Evolutionary conservation across 495 filamentous ascomycete genomes (phyloP), one percentile per base, ranked within the genome.

Genomic region (Daldinia concentrica): DNA sequence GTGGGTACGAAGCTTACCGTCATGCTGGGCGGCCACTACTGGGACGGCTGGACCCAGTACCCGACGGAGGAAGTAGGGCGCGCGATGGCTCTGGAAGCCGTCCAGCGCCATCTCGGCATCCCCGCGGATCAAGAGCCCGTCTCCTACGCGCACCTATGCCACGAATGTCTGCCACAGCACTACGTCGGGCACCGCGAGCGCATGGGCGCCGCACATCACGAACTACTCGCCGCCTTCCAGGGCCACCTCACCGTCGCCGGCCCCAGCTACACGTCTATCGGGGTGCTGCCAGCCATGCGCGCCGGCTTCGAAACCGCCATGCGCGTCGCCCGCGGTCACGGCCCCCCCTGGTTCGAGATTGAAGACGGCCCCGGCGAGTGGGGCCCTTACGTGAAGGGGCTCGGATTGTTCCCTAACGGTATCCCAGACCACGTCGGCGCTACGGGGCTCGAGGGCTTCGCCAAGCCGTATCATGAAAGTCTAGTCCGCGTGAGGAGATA

Each of bases 1-100:
- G 77, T 79, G 0, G 93, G 93, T 32, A 97, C 93, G 15, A 97
- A 97, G 76, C 77, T 99, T 32, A 98, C 95, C 14, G 91, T 98
- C 58, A 97, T 99, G 92, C 79, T 98, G 24, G 95, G 95, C 57
- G 95, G 95, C 6, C 95, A 98, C 80, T 94, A 90, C 82, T 98
- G 94, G 95, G 88, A 92, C 69, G 84, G 78, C 45, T 78, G 84
- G 26, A 77, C 80, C 14, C 51, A 74, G 0, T 83, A 83, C 48
- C 91, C 91, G 0, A 82, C 86, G 66, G 82, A 88, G 56, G 84
- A 89, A 11, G 82, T 90, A 61, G 93, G 89, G 22, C 80, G 89
- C 30, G 71, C 74, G 2, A 90, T 94, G 86, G 93, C 95, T 17
- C 84, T 84, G 27, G 77, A 80, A 7, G 82, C 94, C 55, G 82